Conservation (phyloP, 169 alveolate genomes). For the Eimeria tenella region DNA sequence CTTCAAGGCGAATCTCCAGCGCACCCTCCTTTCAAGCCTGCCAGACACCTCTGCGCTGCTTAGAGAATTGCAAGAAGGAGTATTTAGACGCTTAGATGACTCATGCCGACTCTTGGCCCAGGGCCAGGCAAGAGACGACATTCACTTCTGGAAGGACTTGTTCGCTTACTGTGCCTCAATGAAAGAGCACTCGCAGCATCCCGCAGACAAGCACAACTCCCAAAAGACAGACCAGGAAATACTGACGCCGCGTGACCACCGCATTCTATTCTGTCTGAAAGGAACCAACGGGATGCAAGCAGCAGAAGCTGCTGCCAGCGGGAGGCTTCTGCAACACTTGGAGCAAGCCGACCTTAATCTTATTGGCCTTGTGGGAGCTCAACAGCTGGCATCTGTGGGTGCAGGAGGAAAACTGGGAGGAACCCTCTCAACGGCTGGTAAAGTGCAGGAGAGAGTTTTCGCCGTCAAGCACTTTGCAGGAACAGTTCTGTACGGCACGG, state of each 20-base stretch:
- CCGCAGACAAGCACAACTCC: background rate
- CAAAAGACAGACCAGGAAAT: background rate
- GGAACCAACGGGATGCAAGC: conserved; percentile 24
- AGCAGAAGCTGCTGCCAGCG: conserved; percentile 40
- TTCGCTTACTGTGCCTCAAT: conserved; percentile 29
- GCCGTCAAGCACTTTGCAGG: conserved; percentile 68
- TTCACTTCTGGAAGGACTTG: conserved; percentile 64
- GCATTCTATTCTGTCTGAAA: conserved; percentile 43
- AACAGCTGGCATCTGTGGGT: background rate
- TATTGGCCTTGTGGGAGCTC: conserved; percentile 30
- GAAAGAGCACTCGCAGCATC: background rate
- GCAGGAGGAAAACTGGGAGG: background rate
- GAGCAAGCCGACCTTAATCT: background rate
- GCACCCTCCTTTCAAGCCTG: background rate
- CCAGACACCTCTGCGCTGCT: conserved; percentile 58
- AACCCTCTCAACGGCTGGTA: conserved; percentile 17
- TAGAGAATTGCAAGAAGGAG: conserved; percentile 30
- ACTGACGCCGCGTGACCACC: background rate
- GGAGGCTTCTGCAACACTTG: background rate
- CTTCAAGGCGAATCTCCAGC: conserved; percentile 6
- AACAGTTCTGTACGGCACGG: conserved; percentile 36
- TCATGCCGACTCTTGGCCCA: conserved; percentile 57
- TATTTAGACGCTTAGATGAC: conserved; percentile 64
- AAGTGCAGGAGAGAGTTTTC: conserved; percentile 48
- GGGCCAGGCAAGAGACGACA: conserved; percentile 59